Base-by-base conservation (phyloP, 2,329 filamentous ascomycete species). In the Didymella pinodella region DNA sequence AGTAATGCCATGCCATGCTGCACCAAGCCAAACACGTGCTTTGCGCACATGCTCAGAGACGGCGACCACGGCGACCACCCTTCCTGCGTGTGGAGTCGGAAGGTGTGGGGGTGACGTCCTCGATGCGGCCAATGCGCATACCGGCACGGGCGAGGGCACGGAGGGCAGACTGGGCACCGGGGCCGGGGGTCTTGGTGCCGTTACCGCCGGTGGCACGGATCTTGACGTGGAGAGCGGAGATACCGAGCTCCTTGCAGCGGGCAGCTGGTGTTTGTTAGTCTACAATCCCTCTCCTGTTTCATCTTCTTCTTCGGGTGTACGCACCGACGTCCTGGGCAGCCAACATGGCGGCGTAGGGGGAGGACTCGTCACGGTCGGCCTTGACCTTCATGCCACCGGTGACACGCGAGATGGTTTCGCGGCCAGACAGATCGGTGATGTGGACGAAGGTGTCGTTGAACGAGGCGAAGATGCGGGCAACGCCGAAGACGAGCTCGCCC, bases 351-450 rank as follows among this genome's bases (percentile, higher is more conserved):
- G 95, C 95, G 88, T 99, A 99, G 77, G 95, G 95, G 74, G 95
- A 98, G 78, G 94, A 98, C 88, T 99, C 95, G 86, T 99, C 95
- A 88, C 95, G 94, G 81, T 99, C 75, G 57, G 75, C 75, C 71
- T 99, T 99, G 89, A 99, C 95, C 89, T 99, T 99, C 95, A 99
- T 99, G 81, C 96, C 96, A 86, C 96, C 95, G 78, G 96, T 99
- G 75, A 99, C 94, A 92, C 95, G 93, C 89, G 89, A 92, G 86
- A 99, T 97, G 85, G 96, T 99, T 91, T 99, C 95, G 85, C 95
- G 95, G 85, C 95, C 95, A 85, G 80, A 81, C 82, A 99, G 92
- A 96, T 98, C 95, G 86, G 95, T 99, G 81, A 99, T 92, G 86
- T 99, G 95, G 81, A 99, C 95, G 78, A 84, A 84, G 74, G 81